Base-by-base conservation (phyloP, 805 yeast species). In the Metschnikowia rubicola region DNA sequence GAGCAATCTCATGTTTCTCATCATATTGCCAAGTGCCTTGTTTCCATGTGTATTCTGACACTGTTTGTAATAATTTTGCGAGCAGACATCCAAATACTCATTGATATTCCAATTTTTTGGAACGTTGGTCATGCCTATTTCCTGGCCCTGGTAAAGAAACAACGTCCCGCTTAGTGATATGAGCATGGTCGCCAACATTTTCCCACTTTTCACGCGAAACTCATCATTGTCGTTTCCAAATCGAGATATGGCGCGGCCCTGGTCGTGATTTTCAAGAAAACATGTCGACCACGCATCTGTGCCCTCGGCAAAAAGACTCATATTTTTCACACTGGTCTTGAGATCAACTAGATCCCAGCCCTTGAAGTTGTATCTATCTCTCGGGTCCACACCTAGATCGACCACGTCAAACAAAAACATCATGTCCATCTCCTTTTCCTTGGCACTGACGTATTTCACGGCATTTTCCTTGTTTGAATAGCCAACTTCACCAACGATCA, bases 71-170 rank as follows among this genome's bases (percentile, higher is more conserved):
- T 71, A 68, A 57, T 72, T 73, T 51, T 68, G 59, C 35, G 77
- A 64, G 51, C 74, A 72, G 49, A 80, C 71, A 55, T 80, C 85
- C 51, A 67, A 61, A 62, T 78, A 80, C 55, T 78, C 79, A 13
- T 65, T 66, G 41, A 78, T 63, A 13, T 68, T 65, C 81, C 81
- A 78, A 35, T 59, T 56, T 44, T 64, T 57, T 13, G 78, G 70
- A 30, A 78, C 60, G 57, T 80, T 80, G 44, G 71, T 70, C 76
- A 74, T 75, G 34, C 81, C 84, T 49, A 80, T 64, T 56, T 80
- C 85, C 60, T 80, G 85, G 43, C 84, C 85, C 62, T 80, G 84
- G 62, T 79, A 80, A 33, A 80, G 63, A 61, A 69, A 80, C 43
- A 78, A 60, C 10, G 84, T 78, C 42, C 85, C 84, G 28, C 79